Evolutionary conservation across 2,329 filamentous ascomycete genomes (phyloP).

Genomic region (Trichophyton schoenleinii): DNA sequence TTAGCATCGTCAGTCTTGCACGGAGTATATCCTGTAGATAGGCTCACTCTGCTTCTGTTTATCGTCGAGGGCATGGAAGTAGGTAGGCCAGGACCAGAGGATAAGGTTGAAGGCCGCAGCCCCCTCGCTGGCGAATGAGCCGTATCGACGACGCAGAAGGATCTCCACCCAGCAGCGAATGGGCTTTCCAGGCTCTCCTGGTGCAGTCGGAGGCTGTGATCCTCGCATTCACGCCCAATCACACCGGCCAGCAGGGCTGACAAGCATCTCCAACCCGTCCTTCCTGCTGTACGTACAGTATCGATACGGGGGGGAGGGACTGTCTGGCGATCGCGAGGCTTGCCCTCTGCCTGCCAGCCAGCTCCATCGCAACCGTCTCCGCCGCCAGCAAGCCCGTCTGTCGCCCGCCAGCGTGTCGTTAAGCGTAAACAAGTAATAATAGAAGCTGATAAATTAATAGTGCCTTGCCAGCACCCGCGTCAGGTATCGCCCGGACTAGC

Average conservation of each 20-base stretch:
- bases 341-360: neutral
- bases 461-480: neutral
- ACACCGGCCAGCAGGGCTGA: neutral
- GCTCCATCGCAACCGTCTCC: neutral
- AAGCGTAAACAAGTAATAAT: too few relatives aligned
- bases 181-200: neutral
- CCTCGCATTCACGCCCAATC: slow-evolving; percentile 1
- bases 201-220: neutral
- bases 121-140: neutral
- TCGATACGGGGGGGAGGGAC: neutral
- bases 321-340: neutral
- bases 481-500: neutral
- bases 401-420: neutral
- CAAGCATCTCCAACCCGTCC: neutral
- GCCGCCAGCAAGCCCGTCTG: neutral
- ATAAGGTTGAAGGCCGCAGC: neutral
- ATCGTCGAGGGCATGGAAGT: too few relatives aligned
- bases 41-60: neutral
- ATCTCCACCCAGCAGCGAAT: neutral
- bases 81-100: neutral
- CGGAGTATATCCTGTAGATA: neutral
- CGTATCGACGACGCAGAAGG: neutral
- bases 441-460: too few relatives aligned
- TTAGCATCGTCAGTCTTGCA: neutral
- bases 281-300: neutral